A percentile compares a stretch with the other conserved stretches of the same genome.
phyloP scores from a whole-genome alignment of 805 yeast species.

The Candida palmyrensis region DNA sequence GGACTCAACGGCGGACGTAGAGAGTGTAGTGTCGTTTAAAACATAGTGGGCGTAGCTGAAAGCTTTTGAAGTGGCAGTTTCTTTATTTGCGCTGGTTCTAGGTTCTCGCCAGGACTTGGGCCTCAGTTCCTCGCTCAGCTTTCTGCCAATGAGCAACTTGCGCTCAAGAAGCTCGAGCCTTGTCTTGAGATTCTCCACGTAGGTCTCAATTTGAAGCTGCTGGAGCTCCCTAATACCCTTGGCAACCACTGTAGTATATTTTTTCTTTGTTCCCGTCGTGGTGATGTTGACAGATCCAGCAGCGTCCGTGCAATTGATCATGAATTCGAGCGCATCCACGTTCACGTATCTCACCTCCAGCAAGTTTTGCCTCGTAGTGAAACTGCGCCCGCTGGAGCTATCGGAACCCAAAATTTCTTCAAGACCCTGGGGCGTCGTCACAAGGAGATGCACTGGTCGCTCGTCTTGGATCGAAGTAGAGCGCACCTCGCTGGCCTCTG shows the following conservation, averaged over 20 bases:
- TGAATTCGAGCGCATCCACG: constrained; percentile 18
- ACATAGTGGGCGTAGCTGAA: constrained; percentile 6
- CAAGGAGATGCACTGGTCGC: constrained; percentile 1
- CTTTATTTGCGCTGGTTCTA: too few species aligned
- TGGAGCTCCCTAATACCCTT: constrained; percentile 10
- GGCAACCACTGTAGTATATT: constrained; percentile 11
- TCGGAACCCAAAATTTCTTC: not conserved
- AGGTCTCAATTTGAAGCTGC: constrained; percentile 7
- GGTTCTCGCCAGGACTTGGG: too few species aligned
- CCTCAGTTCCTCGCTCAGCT: too few species aligned
- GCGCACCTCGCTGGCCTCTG: too few species aligned
- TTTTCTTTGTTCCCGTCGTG: constrained; percentile 10
- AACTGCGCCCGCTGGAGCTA: not conserved
- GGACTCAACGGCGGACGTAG: constrained; percentile 1
- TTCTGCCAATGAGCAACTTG: too few species aligned
- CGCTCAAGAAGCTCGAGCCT: constrained; percentile 5
- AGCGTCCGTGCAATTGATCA: constrained; percentile 11
- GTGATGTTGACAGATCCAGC: constrained; percentile 4
- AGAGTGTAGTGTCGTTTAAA: constrained; percentile 4
- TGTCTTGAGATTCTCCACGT: constrained; percentile 4
- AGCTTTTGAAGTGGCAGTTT: not conserved
- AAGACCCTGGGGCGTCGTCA: not conserved
- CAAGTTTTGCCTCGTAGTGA: not conserved
- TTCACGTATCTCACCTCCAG: constrained; percentile 12
- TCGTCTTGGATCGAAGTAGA: too few species aligned